These are phyloP conservation scores for Aspergillus costaricaensis DNA, from an alignment of 2,329 filamentous ascomycete genomes.

Conservation along the genomic window DNA sequence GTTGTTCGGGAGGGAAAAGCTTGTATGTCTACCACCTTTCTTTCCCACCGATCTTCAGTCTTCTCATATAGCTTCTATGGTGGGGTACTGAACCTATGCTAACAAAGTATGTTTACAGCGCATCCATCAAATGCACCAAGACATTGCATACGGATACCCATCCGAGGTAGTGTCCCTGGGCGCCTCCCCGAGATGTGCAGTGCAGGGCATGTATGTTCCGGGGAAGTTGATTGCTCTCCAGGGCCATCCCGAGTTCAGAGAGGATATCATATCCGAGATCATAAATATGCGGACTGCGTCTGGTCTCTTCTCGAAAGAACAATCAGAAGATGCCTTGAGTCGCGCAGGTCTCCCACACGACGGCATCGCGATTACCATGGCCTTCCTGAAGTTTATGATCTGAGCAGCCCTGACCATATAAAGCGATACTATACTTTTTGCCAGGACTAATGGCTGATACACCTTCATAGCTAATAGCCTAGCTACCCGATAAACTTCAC, in stretches of 20 bases:
- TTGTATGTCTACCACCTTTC: constrained; percentile 47
- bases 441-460: background rate
- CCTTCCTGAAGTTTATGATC: constrained; percentile 75
- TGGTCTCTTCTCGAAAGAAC: constrained; percentile 69
- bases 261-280: constrained; percentile 69
- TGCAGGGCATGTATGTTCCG: constrained; percentile 78
- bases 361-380: constrained; percentile 71
- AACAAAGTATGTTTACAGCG: constrained; percentile 24
- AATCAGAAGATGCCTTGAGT: constrained; percentile 68
- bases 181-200: constrained; percentile 64
- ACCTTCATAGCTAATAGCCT: background rate
- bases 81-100: background rate
- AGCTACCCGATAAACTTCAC: background rate
- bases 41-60: background rate
- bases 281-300: constrained; percentile 63
- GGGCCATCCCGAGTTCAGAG: constrained; percentile 82
- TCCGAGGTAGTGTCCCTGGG: constrained; percentile 64
- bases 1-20: constrained; percentile 67
- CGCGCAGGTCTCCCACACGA: constrained; percentile 72
- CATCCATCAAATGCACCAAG: constrained; percentile 83
- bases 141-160: constrained; percentile 69
- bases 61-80: background rate
- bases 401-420: constrained; percentile 43
- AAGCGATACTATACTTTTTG: background rate
- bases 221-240: constrained; percentile 73